Evolutionary conservation across 768 basidiomycete genomes (phyloP).

Genomic region (Russula earlei): DNA sequence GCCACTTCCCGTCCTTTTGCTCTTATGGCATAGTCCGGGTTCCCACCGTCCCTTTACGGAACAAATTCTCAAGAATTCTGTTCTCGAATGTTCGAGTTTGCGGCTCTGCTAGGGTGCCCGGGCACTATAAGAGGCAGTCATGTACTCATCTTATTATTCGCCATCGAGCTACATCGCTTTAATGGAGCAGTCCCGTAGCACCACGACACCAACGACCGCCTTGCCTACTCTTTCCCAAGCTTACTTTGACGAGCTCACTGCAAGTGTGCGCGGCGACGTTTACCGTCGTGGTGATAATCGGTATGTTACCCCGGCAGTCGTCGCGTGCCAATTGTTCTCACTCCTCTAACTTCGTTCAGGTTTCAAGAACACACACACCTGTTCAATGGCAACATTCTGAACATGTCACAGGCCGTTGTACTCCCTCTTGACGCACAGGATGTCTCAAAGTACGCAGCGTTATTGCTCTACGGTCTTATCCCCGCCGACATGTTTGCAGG

Average conservation of each 20-base stretch:
- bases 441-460: constrained; percentile 53
- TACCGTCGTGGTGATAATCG: constrained; percentile 13
- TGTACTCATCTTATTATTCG: not conserved
- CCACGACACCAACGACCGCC: not conserved
- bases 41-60: not conserved
- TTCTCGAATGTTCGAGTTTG: constrained; percentile 1
- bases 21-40: not conserved
- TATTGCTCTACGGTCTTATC: not conserved
- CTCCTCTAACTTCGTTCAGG: not conserved
- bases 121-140: not conserved
- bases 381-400: constrained; percentile 72
- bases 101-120: not conserved
- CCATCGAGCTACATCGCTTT: not conserved
- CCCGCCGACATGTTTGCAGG: constrained; percentile 29
- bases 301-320: not conserved
- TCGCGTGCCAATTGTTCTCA: not conserved
- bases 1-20: not conserved
- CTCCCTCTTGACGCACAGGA: constrained; percentile 74
- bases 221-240: constrained; percentile 9
- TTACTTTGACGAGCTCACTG: constrained; percentile 13
- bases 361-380: constrained; percentile 25
- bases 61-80: not conserved
- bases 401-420: constrained; percentile 50
- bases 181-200: not conserved
- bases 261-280: constrained; percentile 12